A percentile compares a stretch with the other conserved stretches of the same genome.
Evolutionary conservation across 805 yeast species (phyloP).

Genomic region (Kuraishia floccosa): DNA sequence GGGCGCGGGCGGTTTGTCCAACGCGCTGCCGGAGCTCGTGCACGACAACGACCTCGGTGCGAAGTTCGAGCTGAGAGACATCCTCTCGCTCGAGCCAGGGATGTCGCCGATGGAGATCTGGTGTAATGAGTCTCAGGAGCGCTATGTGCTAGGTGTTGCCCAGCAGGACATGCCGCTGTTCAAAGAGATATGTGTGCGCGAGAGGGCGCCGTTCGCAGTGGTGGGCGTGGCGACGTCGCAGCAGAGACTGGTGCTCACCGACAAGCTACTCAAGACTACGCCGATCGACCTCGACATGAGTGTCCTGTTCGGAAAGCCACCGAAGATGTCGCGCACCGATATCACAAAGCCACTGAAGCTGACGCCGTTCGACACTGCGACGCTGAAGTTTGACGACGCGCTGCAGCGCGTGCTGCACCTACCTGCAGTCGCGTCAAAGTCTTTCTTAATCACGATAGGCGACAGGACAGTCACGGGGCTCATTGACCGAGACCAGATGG

Average conservation of each 20-base stretch:
- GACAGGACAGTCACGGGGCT: slow-evolving; percentile 97
- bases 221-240: slow-evolving; percentile 92
- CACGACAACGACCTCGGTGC: slow-evolving; percentile 98
- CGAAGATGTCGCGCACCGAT: slow-evolving; percentile 80
- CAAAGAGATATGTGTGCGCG: slow-evolving; percentile 78
- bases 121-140: slow-evolving; percentile 99
- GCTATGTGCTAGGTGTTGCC: slow-evolving; percentile 89
- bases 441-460: slow-evolving; percentile 93
- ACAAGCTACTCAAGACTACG: slow-evolving; percentile 61
- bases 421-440: slow-evolving; percentile 93
- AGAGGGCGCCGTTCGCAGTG: slow-evolving; percentile 92
- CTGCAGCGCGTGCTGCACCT: slow-evolving; percentile 72
- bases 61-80: slow-evolving; percentile 78
- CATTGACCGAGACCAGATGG: slow-evolving; percentile 96
- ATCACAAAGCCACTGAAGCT: slow-evolving; percentile 47
- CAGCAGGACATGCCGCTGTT: slow-evolving; percentile 65
- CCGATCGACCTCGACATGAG: slow-evolving; percentile 97
- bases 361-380: slow-evolving; percentile 18
- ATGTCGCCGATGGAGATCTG: slow-evolving; percentile 99
- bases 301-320: slow-evolving; percentile 91
- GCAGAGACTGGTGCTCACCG: slow-evolving; percentile 72
- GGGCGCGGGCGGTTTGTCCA: slow-evolving; percentile 98
- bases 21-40: slow-evolving; percentile 94
- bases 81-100: slow-evolving; percentile 87
- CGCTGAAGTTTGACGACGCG: slow-evolving; percentile 46